Evolutionary conservation across 352 stramenopile species (phyloP), one percentile per base, ranked within the genome.

Genomic region (Phytophthora rubi): DNA sequence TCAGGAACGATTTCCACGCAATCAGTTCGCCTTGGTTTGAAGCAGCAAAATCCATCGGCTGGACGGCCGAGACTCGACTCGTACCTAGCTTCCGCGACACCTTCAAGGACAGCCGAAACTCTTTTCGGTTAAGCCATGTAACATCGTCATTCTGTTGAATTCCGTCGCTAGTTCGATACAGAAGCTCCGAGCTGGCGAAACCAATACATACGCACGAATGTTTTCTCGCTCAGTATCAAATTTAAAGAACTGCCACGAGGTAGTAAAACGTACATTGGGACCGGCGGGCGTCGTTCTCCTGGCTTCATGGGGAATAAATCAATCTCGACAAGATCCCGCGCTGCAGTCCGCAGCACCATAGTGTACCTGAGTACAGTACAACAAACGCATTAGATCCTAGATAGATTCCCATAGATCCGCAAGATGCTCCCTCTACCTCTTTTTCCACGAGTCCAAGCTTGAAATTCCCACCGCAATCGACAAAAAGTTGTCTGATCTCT

Each of bases 391-490:
- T 21, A 47, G 39, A 12, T 6, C 8, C 3, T 28, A 28, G 18
- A 12, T 7, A 49, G 9, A 13, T 52, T 52, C 18, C 13, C 45
- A 28, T n/a, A 15, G 9, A 42, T 5, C 33, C 33, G 13, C 13
- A 5, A 3, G 8, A 48, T 48, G 0, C n/a, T 52, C 45, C 2
- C 10, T n/a, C 10, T 52, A 96, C 89, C 87, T 77, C 54, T 86
- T 84, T 70, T 92, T 95, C 89, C 89, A 96, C 57, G 87, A 93
- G 49, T 93, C 85, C 30, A 96, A 70, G 45, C 80, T 71, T n/a
- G 85, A 82, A 13, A 94, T 68, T 0, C 87, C 86, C 2, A 87
- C 92, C 6, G 85, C 81, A 63, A 92, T 77, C 7, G 89, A 96
- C 32, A 94, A 65, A 53, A 95, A 67, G 53, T 93, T 96, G 65